Conservation (phyloP, 2,329 filamentous ascomycete species). For the Trichoderma polysporum region DNA sequence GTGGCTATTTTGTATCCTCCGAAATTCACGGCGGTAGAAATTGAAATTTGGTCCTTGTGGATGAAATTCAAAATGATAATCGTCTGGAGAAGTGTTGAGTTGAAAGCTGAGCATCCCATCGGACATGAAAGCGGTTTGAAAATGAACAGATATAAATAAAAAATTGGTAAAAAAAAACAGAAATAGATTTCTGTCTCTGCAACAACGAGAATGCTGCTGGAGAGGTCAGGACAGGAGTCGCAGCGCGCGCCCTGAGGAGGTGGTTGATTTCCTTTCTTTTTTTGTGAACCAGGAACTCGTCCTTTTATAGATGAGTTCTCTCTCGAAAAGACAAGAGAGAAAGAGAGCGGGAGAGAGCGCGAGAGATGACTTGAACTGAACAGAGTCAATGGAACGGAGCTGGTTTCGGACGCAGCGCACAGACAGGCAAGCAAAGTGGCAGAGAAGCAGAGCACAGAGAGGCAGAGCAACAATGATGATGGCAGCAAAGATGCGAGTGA, state of each 20-base stretch:
- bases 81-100: neutral
- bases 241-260: neutral
- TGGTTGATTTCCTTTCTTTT: neutral
- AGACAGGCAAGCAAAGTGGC: neutral
- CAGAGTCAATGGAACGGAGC: neutral
- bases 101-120: neutral
- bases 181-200: neutral
- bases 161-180: neutral
- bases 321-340: neutral
- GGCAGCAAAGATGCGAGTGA: neutral
- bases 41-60: neutral
- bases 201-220: neutral
- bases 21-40: neutral
- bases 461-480: neutral
- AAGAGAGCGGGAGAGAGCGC: neutral
- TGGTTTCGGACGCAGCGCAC: neutral
- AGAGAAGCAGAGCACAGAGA: neutral
- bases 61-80: neutral
- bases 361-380: neutral
- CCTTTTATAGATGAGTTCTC: neutral
- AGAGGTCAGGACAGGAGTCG: neutral
- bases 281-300: neutral
- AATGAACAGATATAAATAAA: too few relatives aligned
- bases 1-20: neutral
- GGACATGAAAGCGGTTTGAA: neutral